Evolutionary conservation across 768 basidiomycete genomes (phyloP).

Genomic region (Boletus insuetus): DNA sequence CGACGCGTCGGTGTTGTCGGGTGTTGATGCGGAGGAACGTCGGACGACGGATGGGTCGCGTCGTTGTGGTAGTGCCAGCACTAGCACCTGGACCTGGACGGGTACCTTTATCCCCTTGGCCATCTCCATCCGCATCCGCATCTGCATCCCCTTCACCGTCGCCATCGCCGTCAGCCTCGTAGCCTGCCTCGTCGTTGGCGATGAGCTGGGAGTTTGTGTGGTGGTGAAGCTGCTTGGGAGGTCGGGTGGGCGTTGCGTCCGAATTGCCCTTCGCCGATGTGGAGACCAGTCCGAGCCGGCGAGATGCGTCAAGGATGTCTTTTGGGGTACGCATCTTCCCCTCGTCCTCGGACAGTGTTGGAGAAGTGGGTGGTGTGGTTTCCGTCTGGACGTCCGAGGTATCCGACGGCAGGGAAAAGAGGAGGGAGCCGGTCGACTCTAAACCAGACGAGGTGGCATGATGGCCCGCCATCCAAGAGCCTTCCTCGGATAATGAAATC

Average conservation of each 20-base stretch:
- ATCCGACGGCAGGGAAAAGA: constrained; percentile 13
- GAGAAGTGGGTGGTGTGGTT: constrained; percentile 20
- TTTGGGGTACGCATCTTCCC: constrained; percentile 2
- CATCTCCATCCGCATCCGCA: background rate
- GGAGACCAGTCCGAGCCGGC: constrained; percentile 7
- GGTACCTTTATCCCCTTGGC: background rate
- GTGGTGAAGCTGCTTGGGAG: background rate
- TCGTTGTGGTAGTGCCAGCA: background rate
- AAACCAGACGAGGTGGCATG: constrained; percentile 5
- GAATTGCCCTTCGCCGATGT: background rate
- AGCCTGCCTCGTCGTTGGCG: constrained; percentile 21
- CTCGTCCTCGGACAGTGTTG: constrained; percentile 3
- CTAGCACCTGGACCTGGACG: background rate
- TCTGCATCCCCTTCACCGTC: background rate
- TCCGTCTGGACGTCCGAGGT: constrained; percentile 18
- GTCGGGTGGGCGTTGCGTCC: background rate
- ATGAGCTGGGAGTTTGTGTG: background rate
- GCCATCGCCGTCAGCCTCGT: constrained; percentile 24
- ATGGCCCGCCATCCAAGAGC: background rate
- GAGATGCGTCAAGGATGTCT: constrained; percentile 13
- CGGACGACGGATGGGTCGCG: constrained; percentile 7
- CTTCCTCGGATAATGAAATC: constrained; percentile 12
- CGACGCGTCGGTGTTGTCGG: constrained; percentile 23
- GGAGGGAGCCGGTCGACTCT: constrained; percentile 10
- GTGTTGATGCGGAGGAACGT: constrained; percentile 24